Conservation (phyloP, 1,284 basidiomycete genomes). For the Laetiporus sulphureus region DNA sequence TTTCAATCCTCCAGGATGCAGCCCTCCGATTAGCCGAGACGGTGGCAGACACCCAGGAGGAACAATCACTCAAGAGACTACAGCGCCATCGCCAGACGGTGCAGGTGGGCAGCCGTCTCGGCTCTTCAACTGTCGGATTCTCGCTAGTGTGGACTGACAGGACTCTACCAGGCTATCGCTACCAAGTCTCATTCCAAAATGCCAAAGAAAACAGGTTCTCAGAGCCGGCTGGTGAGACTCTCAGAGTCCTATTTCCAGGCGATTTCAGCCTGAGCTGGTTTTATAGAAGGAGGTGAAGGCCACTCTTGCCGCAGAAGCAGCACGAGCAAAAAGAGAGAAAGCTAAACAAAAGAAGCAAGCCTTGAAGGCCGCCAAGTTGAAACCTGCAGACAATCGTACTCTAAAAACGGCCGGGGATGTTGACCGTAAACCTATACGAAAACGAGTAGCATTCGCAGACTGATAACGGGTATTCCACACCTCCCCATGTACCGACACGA, state of each 20-base stretch:
- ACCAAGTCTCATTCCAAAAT: slow-evolving; percentile 4
- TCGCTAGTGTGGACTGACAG: too few relatives aligned
- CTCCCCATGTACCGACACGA: not conserved
- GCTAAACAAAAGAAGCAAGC: slow-evolving; percentile 19
- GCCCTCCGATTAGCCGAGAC: slow-evolving; percentile 20
- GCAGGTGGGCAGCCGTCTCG: slow-evolving; percentile 17
- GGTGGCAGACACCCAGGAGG: slow-evolving; percentile 19
- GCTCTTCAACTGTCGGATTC: too few relatives aligned
- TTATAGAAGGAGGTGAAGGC: slow-evolving; percentile 23
- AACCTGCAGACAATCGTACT: too few relatives aligned
- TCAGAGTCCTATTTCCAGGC: too few relatives aligned
- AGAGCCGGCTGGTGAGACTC: slow-evolving; percentile 19
- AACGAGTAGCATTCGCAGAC: too few relatives aligned
- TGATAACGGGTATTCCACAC: too few relatives aligned
- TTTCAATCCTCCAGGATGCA: slow-evolving; percentile 18
- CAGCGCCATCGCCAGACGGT: slow-evolving; percentile 14
- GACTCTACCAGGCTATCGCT: slow-evolving; percentile 6
- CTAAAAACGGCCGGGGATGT: too few relatives aligned
- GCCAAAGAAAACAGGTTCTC: slow-evolving; percentile 8
- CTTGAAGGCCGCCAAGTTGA: not conserved
- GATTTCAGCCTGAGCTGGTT: not conserved
- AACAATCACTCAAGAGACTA: slow-evolving; percentile 16
- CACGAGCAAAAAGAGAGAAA: slow-evolving; percentile 23
- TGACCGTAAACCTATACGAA: too few relatives aligned
- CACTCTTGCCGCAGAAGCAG: slow-evolving; percentile 19